Base-by-base conservation (phyloP, 169 alveolate genomes). In the Cyclospora cayetanensis region DNA sequence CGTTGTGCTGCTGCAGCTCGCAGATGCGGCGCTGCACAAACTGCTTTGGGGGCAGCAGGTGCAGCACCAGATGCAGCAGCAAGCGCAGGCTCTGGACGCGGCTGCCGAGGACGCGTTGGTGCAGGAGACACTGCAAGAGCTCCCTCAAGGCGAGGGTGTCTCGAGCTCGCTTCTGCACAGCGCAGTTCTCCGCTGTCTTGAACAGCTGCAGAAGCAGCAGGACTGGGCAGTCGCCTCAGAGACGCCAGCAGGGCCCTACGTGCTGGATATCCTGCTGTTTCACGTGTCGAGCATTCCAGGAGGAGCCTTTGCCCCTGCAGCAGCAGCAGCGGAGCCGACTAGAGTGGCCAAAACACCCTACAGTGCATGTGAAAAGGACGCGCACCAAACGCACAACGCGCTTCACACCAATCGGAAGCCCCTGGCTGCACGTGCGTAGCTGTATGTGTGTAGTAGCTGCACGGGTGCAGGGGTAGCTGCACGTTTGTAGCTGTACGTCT, bases 181-280 rank as follows among this genome's bases (percentile, higher is more conserved):
- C 0, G 25, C 77, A 27, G 41, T 27, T 27, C 31, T 18, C 11
- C 31, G 77, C 77, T n/a, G 77, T 41, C 31, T 18, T 18, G 0
- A 46, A 46, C 22, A 15, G 15, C 77, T n/a, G 31, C 77, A 65
- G 77, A 35, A 65, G 39, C 77, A 65, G 77, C 77, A 65, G 77
- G 43, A 7, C 20, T 27, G 37, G 77, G 43, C 0, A 34, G 15
- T n/a, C 12, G 41, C 4, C 5, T 25, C 9, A 55, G 70, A 55
- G 70, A 18, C 70, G 27, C 70, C 70, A n/a, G 70, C 70, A 18
- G 70, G 70, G 1, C 70, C 70, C 27, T 55, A 55, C 22, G 70
- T 55, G 27, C 70, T 55, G 9, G 70, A 55, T 15, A 55, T 55
- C 27, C 22, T 55, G 70, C 70, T 55, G 70, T 31, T n/a, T 25